These are phyloP conservation scores for Salix viminalis DNA, from an alignment of 345 rosid genomes.

Conservation along the genomic window DNA sequence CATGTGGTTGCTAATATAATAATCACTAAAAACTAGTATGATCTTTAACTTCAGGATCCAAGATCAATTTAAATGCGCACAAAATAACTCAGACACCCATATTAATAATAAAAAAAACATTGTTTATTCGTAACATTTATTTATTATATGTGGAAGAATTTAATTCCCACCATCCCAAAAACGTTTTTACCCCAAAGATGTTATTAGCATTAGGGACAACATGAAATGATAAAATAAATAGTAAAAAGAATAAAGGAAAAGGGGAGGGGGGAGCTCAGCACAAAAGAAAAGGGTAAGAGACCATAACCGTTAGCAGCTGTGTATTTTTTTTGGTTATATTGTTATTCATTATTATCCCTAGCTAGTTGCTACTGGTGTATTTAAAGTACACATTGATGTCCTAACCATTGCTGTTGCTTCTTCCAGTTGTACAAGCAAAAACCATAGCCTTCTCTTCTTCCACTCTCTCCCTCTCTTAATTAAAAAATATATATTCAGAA, in stretches of 20 bases:
- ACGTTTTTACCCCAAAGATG: background rate
- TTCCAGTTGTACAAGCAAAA: slow-evolving; percentile 10
- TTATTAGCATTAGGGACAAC: background rate
- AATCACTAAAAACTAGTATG: rapidly evolving
- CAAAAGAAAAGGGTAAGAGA: background rate
- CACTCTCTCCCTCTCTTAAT: background rate
- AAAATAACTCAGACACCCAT: no score
- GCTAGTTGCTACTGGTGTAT: background rate
- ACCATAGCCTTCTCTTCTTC: background rate
- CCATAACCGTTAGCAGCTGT: background rate
- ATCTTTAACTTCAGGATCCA: rapidly evolving
- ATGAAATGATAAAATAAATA: background rate
- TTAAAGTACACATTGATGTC: background rate
- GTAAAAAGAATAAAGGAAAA: background rate
- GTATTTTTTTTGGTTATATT: background rate
- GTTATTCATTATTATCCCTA: background rate
- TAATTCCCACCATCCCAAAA: no score
- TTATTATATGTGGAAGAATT: no score
- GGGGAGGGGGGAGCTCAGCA: no score
- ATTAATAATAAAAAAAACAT: no score
- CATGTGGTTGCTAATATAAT: no score
- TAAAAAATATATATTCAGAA: background rate
- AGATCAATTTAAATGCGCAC: rapidly evolving
- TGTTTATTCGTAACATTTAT: no score
- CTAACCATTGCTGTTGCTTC: background rate